Percentiles rank a stretch among this genome's conserved stretches.
phyloP scores from a whole-genome alignment of 1,139 yeast species.

The Tardiomyces depauwii region DNA sequence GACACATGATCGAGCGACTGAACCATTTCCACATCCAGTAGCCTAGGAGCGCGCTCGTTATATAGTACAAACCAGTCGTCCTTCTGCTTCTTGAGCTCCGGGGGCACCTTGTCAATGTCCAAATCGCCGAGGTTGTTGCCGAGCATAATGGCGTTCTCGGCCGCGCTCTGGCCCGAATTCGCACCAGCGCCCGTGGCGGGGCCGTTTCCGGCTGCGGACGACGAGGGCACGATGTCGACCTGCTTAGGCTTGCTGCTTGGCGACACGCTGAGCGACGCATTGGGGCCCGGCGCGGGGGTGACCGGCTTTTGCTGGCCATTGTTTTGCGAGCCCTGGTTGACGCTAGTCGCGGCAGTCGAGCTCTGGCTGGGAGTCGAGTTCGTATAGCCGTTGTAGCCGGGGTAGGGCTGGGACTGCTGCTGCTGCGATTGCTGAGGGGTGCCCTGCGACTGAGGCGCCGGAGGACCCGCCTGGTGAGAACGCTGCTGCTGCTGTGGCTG shows the following conservation, averaged over 20 bases:
- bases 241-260: slow-evolving; percentile 5
- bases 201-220: slow-evolving; percentile 9
- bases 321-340: not conserved
- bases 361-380: not conserved
- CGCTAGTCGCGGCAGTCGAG: too few relatives aligned
- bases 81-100: slow-evolving; percentile 71
- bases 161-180: not conserved
- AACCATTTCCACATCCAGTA: slow-evolving; percentile 76
- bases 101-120: slow-evolving; percentile 68
- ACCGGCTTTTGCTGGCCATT: not conserved
- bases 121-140: slow-evolving; percentile 64
- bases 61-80: slow-evolving; percentile 83
- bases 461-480: slow-evolving; percentile 13
- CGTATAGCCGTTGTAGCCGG: not conserved
- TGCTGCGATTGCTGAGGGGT: slow-evolving; percentile 14
- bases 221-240: slow-evolving; percentile 7
- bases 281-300: not conserved
- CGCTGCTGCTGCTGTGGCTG: slow-evolving; percentile 15
- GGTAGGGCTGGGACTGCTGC: slow-evolving; percentile 7
- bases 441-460: slow-evolving; percentile 13
- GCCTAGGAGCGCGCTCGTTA: slow-evolving; percentile 73
- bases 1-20: slow-evolving; percentile 87
- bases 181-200: slow-evolving; percentile 6
- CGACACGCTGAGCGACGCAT: not conserved
- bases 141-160: slow-evolving; percentile 10